phyloP scores from a whole-genome alignment of 306 rosid species.

The Trifolium dubium region DNA sequence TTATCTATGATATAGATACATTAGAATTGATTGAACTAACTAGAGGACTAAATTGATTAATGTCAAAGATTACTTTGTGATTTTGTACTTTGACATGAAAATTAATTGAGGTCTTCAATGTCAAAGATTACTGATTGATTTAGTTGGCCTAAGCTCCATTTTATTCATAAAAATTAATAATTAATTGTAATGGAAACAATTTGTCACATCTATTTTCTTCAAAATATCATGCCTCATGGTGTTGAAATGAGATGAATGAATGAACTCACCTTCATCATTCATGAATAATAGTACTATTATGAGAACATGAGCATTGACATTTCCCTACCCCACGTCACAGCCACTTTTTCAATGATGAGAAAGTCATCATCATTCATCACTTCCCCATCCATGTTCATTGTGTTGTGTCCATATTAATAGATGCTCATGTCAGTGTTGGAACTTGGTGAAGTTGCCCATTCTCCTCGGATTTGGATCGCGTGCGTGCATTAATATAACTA shows the following conservation, averaged over 20 bases:
- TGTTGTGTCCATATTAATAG: slow-evolving; percentile 19
- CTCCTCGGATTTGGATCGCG: background rate
- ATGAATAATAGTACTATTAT: slow-evolving; percentile 10
- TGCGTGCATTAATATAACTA: too few relatives aligned
- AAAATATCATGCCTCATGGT: background rate
- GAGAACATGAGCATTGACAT: slow-evolving; percentile 22
- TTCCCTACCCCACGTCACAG: slow-evolving; percentile 29
- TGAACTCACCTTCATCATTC: background rate
- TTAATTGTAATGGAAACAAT: background rate
- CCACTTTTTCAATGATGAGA: slow-evolving; percentile 29
- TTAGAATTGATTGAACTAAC: background rate
- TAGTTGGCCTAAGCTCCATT: background rate
- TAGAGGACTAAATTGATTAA: background rate
- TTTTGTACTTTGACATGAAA: background rate
- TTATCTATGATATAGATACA: background rate
- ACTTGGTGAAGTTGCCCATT: slow-evolving; percentile 36
- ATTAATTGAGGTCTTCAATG: background rate
- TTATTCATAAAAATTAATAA: too few relatives aligned
- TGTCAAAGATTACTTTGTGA: background rate
- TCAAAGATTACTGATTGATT: background rate
- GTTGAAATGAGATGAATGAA: slow-evolving; percentile 10
- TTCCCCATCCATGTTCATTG: slow-evolving; percentile 22
- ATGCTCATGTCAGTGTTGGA: slow-evolving; percentile 27
- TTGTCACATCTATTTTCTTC: slow-evolving; percentile 5
- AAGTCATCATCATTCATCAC: slow-evolving; percentile 16